Base-by-base conservation (phyloP, 176 grass and related monocot genomes). In the Eragrostis curvula region DNA sequence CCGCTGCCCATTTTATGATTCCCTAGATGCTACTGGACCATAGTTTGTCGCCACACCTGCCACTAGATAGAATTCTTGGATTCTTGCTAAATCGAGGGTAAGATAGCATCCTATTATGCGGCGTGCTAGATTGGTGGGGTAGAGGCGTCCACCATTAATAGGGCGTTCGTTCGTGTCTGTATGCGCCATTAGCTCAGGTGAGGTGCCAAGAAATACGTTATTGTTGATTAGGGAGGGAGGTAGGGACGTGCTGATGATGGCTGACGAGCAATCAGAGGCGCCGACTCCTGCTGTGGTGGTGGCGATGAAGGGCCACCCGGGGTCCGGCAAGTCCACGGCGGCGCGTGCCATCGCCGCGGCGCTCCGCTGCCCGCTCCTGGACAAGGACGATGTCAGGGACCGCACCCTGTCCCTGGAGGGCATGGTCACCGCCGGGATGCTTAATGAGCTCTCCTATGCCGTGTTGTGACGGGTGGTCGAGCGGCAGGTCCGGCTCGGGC, bases 371-470 rank as follows among this genome's bases (percentile, higher is more conserved):
- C 87, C 92, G 3, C 92, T 98, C 36, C 90, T 95, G 30, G 96
- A 98, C 79, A 98, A 98, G 81, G 92, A 98, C 79, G 96, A 98
- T 47, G 85, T 98, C 67, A 83, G 96, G 79, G 90, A 95, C 79
- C 93, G 96, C 92, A 98, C 90, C 27, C 46, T 91, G 53, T 69
- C 63, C 48, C 83, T 98, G 6, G 88, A 98, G 46, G 84, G 49
- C 6, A 0, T 36, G 42, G 55, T 52, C 23, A 77, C 79, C 13
- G 56, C 65, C 3, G 28, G 70, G 40, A 18, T 79, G 45, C 81
- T 95, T 40, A 98, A 95, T 50, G 90, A 95, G n/a, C 92, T 98
- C 24, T 91, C 92, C 62, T 98, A 95, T 44, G 76, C 83, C 55
- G 85, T 90, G 56, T 70, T 98, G 53, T 91, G 90, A 83, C 63